phyloP scores from a whole-genome alignment of 495 filamentous ascomycete species.

The Lichina pygmaea region DNA sequence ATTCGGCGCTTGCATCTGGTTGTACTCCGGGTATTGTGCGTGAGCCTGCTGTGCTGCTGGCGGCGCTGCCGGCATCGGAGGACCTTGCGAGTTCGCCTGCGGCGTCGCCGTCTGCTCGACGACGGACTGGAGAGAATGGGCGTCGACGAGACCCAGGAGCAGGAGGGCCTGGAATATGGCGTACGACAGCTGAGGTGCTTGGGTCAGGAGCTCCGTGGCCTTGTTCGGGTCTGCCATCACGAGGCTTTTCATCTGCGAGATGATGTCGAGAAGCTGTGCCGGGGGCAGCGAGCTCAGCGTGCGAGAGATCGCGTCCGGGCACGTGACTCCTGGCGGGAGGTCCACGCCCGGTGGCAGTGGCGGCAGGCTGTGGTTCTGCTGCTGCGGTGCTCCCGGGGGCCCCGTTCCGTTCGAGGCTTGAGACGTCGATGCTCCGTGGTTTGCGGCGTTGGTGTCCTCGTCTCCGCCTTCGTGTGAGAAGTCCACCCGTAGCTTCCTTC shows the following conservation, averaged over 20 bases:
- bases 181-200: slow-evolving; percentile 82
- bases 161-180: slow-evolving; percentile 90
- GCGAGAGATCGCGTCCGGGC: slow-evolving; percentile 70
- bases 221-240: slow-evolving; percentile 54
- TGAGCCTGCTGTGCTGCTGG: slow-evolving; percentile 1
- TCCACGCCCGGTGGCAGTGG: slow-evolving; percentile 66
- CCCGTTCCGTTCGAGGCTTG: slow-evolving; percentile 9
- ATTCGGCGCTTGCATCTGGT: slow-evolving; percentile 16
- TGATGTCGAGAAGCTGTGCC: slow-evolving; percentile 75
- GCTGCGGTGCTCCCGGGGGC: slow-evolving; percentile 1
- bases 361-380: slow-evolving; percentile 25
- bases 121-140: slow-evolving; percentile 24
- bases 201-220: slow-evolving; percentile 62
- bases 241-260: slow-evolving; percentile 82
- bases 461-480: slow-evolving; percentile 77
- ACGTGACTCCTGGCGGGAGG: slow-evolving; percentile 50
- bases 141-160: slow-evolving; percentile 75
- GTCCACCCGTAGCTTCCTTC: slow-evolving; percentile 76
- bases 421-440: slow-evolving; percentile 5
- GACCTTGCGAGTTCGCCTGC: slow-evolving; percentile 7
- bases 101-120: slow-evolving; percentile 23
- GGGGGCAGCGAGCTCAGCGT: slow-evolving; percentile 68
- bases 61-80: slow-evolving; percentile 2
- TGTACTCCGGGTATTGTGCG: background rate
- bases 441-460: slow-evolving; percentile 19